phyloP scores from a whole-genome alignment of 1,284 basidiomycete genomes.

The Austroboletus olivaceoglutinosus region DNA sequence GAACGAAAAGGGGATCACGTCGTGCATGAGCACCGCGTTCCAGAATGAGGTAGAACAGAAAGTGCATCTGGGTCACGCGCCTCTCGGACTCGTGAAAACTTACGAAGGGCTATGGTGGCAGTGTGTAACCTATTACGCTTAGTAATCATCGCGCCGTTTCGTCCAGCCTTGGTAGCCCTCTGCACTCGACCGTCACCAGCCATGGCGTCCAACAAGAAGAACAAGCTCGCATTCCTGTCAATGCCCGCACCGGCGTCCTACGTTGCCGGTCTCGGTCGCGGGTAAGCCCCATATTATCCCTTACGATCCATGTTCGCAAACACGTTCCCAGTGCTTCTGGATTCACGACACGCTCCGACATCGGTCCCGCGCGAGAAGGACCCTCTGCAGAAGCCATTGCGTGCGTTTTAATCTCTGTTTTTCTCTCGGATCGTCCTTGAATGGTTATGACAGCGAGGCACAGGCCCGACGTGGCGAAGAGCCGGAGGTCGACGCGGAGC shows the following conservation, averaged over 20 bases:
- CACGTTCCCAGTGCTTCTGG: conserved; percentile 75
- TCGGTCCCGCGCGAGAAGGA: conserved; percentile 94
- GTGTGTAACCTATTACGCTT: no score
- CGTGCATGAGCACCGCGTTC: no score
- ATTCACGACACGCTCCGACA: conserved; percentile 98
- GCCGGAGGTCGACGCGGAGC: conserved; percentile 80
- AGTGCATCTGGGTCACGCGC: no score
- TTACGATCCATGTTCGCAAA: background rate
- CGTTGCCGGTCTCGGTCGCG: conserved; percentile 95
- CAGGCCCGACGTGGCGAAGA: conserved; percentile 85
- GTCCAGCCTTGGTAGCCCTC: no score
- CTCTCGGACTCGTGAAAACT: no score
- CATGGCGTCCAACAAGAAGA: conserved; percentile 60
- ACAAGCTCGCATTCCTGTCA: conserved; percentile 79
- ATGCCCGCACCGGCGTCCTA: conserved; percentile 92
- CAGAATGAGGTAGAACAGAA: no score
- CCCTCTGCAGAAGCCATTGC: conserved; percentile 87
- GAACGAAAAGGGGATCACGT: no score
- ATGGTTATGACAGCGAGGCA: conserved; percentile 48
- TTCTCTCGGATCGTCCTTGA: background rate
- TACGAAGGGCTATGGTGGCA: no score
- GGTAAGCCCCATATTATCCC: conserved; percentile 47
- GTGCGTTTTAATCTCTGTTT: conserved; percentile 42
- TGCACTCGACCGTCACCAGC: no score
- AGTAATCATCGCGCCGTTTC: no score